Evolutionary conservation across 176 grass and related monocot genomes (phyloP), one percentile per base, ranked within the genome.

Genomic region (Canna indica): DNA sequence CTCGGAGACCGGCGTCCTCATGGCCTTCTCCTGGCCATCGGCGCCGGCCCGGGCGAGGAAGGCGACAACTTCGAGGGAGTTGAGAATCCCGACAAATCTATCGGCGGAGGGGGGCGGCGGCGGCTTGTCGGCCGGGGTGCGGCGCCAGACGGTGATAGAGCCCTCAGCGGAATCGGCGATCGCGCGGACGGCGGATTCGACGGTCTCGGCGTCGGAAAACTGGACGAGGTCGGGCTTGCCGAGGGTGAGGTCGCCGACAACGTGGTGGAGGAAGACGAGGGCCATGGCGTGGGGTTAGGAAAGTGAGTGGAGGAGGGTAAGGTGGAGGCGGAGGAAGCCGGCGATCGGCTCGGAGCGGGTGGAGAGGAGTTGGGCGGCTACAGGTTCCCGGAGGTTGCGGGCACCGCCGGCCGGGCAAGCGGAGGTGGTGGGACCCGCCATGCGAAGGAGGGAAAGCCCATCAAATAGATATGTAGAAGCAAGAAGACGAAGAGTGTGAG

Each of bases 191-290:
- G 94, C 89, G 36, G 75, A 89, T 20, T 87, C 86, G 60, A 99
- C 82, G 34, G 89, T 81, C 58, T 87, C 89, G 22, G 84, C 65
- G 14, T 93, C 94, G 78, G 57, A 67, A 26, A 99, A 86, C 80
- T 93, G 86, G 16, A 62, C 76, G 45, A 99, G 77, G 58, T 80
- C 80, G 1, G 86, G 89, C 72, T 99, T 99, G 0, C 94, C 94
- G 10, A 83, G 65, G 34, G 94, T 99, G 64, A 99, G 89, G 72
- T 99, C 89, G 22, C 94, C 94, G 46, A 99, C 83, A 36, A 99
- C 94, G 68, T 99, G 89, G 80, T 92, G 86, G 84, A 84, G 77
- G 86, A 99, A 99, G 28, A 97, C 73, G 63, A 75, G 76, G 58
- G 86, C 80, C 94, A 99, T 96, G 38, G 59, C 47, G 17, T 16